These are phyloP conservation scores for Sambucus nigra DNA, from an alignment of 129 eudicot genomes.

Conservation along the genomic window DNA sequence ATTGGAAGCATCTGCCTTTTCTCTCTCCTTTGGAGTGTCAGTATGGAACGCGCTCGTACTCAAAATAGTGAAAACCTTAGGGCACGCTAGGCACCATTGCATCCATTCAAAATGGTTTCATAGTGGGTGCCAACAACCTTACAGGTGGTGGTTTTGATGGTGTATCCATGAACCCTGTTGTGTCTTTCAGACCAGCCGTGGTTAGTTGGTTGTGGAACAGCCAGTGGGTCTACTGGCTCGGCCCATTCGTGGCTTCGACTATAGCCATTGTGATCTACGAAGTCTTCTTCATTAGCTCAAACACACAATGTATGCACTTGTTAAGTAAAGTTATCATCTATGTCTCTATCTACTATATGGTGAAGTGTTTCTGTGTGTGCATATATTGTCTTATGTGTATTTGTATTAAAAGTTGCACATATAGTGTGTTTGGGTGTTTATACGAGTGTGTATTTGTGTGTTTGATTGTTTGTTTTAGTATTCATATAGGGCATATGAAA, in stretches of 20 bases:
- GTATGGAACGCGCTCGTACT: conserved; percentile 41
- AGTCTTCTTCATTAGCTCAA: conserved; percentile 25
- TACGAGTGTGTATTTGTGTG: no score
- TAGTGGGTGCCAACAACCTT: conserved; percentile 56
- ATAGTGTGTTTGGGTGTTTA: no score
- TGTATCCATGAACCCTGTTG: conserved; percentile 57
- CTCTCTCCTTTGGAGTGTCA: conserved; percentile 37
- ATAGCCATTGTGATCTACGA: conserved; percentile 36
- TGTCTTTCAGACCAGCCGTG: conserved; percentile 52
- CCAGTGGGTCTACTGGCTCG: conserved; percentile 59
- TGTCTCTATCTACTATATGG: no score
- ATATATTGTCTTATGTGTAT: no score
- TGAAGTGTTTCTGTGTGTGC: no score
- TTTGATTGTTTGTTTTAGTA: no score
- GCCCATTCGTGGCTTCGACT: conserved; percentile 38
- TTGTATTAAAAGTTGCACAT: no score
- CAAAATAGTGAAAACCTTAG: conserved; percentile 54
- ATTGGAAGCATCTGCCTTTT: conserved; percentile 47
- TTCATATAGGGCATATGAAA: no score
- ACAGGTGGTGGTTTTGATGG: conserved; percentile 51
- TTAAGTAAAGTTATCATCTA: no score
- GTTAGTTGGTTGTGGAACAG: conserved; percentile 45
- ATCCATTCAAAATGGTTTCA: conserved; percentile 45
- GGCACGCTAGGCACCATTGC: conserved; percentile 38
- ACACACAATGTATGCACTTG: no score